A percentile compares a stretch with the other conserved stretches of the same genome.
phyloP scores from a whole-genome alignment of 106 monocot genomes.

The Dendrobium catenatum region DNA sequence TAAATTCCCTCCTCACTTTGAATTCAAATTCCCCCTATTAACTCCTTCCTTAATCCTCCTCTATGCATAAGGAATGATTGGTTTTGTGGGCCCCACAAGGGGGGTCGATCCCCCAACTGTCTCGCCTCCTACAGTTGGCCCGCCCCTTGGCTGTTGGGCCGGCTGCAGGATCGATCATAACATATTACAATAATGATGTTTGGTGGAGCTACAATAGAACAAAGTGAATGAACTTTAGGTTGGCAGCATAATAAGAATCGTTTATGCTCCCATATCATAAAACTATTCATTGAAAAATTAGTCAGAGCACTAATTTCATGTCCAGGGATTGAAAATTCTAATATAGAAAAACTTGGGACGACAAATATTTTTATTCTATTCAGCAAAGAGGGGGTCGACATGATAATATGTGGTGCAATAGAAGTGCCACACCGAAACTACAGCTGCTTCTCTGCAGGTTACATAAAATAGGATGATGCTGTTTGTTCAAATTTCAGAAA shows the following conservation, averaged over 20 bases:
- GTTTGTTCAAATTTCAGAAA: too few relatives aligned
- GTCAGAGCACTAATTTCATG: background rate
- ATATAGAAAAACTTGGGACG: background rate
- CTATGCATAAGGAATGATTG: too few relatives aligned
- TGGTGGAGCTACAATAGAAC: background rate
- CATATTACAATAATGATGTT: background rate
- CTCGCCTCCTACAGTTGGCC: too few relatives aligned
- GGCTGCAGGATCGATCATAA: too few relatives aligned
- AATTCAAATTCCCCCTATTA: too few relatives aligned
- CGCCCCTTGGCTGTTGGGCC: too few relatives aligned
- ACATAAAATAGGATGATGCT: too few relatives aligned
- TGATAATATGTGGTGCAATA: background rate
- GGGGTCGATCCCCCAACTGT: too few relatives aligned
- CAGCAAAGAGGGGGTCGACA: background rate
- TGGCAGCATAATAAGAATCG: background rate
- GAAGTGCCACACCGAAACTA: background rate
- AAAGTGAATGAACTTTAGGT: background rate
- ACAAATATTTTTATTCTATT: background rate
- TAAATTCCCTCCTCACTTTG: too few relatives aligned
- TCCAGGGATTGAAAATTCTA: background rate
- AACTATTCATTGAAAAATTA: background rate
- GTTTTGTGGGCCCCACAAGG: too few relatives aligned
- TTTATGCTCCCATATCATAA: background rate
- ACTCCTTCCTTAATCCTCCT: too few relatives aligned
- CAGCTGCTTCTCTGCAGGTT: too few relatives aligned